Evolutionary conservation across 352 stramenopile genomes (phyloP), one percentile per base, ranked within the genome.

Genomic region (Pythium chondricola): DNA sequence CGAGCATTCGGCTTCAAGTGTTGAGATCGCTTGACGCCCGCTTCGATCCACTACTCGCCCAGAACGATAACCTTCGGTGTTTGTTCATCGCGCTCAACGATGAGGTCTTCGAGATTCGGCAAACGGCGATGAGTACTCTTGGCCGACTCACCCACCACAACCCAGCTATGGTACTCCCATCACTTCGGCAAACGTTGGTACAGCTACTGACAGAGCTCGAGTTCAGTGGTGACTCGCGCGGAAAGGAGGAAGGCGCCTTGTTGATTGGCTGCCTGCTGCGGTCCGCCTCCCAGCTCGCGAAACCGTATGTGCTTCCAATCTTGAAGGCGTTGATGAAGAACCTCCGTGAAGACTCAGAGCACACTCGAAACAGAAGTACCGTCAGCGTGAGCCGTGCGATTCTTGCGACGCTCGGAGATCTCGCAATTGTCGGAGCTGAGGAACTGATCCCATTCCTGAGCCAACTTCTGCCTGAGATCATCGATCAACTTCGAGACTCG

Each of bases 61-160:
- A 90, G 46, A 87, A 88, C 39, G 83, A 92, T 41, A 94, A 93
- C 45, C 56, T 94, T 37, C 70, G 83, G 0, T 91, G 83, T 25
- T 43, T 94, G 26, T 94, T 94, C 56, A 94, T 94, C 56, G 81
- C 83, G 7, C 43, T 94, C 4, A 92, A 94, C 45, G 83, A 94
- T 48, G 83, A 94, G 40, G 62, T 88, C 8, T 90, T 94, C 46
- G 84, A 88, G 26, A 94, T 94, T 41, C 79, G 83, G n/a, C 72
- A 91, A 61, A 89, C 79, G 1, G 83, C 83, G 9, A 94, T 94
- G 83, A 93, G 79, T 57, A 94, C 79, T 40, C 66, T 94, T 16
- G 83, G 83, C 30, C 69, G 83, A 11, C 62, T 94, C n/a, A 91
- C 81, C 25, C 77, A 91, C 26, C 74, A 91, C 58, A 94, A 94